phyloP scores from a whole-genome alignment of 192 early-diverging fungal genomes.

The Haplosporangium gracile region DNA sequence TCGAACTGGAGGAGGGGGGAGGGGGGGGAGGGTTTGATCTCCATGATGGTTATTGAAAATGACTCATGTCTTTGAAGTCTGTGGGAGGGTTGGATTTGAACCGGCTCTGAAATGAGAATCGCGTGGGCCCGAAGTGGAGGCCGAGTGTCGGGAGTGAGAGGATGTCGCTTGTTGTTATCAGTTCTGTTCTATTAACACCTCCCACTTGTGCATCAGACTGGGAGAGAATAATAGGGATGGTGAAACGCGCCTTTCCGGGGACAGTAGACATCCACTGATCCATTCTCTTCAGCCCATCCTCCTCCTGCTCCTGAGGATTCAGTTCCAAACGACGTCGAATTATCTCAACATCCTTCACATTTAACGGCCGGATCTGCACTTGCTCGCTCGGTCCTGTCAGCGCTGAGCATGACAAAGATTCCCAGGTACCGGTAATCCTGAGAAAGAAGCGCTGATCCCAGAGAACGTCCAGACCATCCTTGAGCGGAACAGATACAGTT shows the following conservation, averaged over 20 bases:
- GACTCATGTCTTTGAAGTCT: background rate
- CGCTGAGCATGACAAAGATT: background rate
- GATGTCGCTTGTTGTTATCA: background rate
- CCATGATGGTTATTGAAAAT: background rate
- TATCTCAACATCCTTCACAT: background rate
- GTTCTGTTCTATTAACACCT: background rate
- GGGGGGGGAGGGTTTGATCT: background rate
- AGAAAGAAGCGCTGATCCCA: constrained; percentile 49
- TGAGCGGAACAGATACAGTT: background rate
- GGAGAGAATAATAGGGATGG: constrained; percentile 23
- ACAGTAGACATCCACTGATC: constrained; percentile 19
- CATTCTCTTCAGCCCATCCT: background rate
- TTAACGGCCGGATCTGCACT: constrained; percentile 22
- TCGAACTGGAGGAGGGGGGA: background rate
- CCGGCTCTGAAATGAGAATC: background rate
- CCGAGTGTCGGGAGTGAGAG: constrained; percentile 31
- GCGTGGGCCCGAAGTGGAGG: constrained; percentile 1
- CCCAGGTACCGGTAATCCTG: background rate
- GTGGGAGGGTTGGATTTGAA: constrained; percentile 28
- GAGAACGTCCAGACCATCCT: constrained; percentile 9
- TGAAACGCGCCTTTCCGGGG: constrained; percentile 19
- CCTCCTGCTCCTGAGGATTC: background rate
- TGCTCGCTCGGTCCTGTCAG: no score
- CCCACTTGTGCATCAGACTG: background rate
- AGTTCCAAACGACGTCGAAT: background rate